These are phyloP conservation scores for Phytopythium montanum DNA, from an alignment of 352 stramenopile genomes.

Conservation along the genomic window DNA sequence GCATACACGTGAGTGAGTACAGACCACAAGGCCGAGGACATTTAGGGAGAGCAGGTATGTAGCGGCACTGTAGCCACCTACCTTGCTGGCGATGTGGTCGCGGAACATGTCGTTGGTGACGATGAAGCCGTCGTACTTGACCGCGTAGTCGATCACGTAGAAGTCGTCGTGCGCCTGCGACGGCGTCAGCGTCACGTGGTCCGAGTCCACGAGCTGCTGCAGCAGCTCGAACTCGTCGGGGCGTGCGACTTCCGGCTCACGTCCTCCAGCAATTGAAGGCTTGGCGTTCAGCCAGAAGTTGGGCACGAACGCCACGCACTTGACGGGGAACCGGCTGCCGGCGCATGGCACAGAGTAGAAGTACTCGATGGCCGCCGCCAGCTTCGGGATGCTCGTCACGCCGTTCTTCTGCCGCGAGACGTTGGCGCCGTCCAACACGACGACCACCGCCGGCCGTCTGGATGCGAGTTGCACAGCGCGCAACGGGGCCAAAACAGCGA, in stretches of 20 bases:
- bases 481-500: background rate
- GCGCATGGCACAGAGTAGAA: slow-evolving; percentile 38
- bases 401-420: slow-evolving; percentile 66
- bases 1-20: background rate
- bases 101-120: slow-evolving; percentile 93
- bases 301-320: slow-evolving; percentile 73
- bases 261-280: slow-evolving; percentile 15
- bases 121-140: slow-evolving; percentile 85
- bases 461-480: too few species aligned
- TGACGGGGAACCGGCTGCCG: slow-evolving; percentile 29
- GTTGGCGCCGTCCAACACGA: slow-evolving; percentile 79
- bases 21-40: background rate
- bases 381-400: slow-evolving; percentile 41
- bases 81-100: slow-evolving; percentile 81
- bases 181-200: slow-evolving; percentile 72
- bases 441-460: slow-evolving; percentile 28
- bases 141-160: slow-evolving; percentile 91
- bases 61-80: slow-evolving; percentile 9
- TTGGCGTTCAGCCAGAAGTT: slow-evolving; percentile 84
- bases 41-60: background rate
- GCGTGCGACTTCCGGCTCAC: slow-evolving; percentile 42
- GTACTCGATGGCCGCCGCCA: slow-evolving; percentile 62
- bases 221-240: slow-evolving; percentile 49
- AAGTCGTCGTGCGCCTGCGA: slow-evolving; percentile 88
- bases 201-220: slow-evolving; percentile 48